Conservation (phyloP, 2,329 filamentous ascomycete species). For the Arthrobotrys entomopaga region DNA sequence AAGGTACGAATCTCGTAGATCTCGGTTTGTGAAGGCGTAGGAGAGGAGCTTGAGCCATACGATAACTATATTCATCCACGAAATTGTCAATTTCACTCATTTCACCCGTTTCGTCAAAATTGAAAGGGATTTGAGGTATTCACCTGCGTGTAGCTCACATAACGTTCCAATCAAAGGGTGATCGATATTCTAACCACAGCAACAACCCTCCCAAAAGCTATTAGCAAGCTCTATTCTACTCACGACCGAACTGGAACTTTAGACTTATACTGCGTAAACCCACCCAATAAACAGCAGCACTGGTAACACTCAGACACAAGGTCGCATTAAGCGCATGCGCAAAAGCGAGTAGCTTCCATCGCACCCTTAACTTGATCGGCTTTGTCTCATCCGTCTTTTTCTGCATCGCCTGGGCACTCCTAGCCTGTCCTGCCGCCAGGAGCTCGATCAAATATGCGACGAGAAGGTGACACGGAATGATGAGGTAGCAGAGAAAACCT, state of each 20-base stretch:
- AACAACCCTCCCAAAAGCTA: too few species aligned
- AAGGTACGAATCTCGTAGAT: conserved; percentile 88
- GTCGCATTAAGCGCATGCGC: conserved; percentile 86
- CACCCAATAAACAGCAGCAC: conserved; percentile 77
- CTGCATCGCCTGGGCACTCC: conserved; percentile 71
- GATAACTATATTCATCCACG: conserved; percentile 70
- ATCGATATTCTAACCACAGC: conserved; percentile 73
- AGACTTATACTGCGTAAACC: conserved; percentile 2
- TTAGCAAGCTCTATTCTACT: too few species aligned
- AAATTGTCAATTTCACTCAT: neutral
- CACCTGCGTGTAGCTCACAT: conserved; percentile 81
- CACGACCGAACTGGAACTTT: too few species aligned
- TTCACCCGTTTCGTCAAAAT: neutral
- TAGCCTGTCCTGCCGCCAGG: conserved; percentile 81
- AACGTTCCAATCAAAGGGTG: conserved; percentile 93
- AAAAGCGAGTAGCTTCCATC: conserved; percentile 83
- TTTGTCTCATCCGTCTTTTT: conserved; percentile 70
- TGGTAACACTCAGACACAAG: conserved; percentile 81
- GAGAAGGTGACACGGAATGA: conserved; percentile 90
- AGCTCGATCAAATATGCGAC: conserved; percentile 90
- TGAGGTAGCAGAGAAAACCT: conserved; percentile 80
- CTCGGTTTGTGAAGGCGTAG: conserved; percentile 95
- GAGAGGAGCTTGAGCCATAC: conserved; percentile 97
- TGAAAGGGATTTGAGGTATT: neutral
- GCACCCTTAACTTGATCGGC: conserved; percentile 74